Percentiles rank a stretch among this genome's conserved stretches.
phyloP scores from a whole-genome alignment of 495 filamentous ascomycete genomes.

The Rhizodiscina lignyota region DNA sequence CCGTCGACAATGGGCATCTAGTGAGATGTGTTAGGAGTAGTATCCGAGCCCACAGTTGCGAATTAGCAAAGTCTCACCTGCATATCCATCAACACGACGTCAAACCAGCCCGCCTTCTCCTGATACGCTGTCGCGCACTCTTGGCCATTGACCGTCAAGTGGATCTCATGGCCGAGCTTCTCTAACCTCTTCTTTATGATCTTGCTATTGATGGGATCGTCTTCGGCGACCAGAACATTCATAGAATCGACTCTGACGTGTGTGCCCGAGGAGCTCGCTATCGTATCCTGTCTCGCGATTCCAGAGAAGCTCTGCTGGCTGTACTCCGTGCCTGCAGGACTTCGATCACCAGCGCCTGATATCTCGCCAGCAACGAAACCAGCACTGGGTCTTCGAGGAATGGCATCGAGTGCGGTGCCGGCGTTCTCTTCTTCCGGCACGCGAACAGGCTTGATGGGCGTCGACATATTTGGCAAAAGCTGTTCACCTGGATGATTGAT shows the following conservation, averaged over 20 bases:
- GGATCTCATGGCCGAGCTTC: conserved; percentile 59
- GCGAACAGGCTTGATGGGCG: conserved; percentile 26
- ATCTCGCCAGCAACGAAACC: no score
- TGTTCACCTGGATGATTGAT: no score
- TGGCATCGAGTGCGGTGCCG: no score
- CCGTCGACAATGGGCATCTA: conserved; percentile 94
- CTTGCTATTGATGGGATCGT: conserved; percentile 83
- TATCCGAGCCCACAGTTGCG: no score
- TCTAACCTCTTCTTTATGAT: conserved; percentile 73
- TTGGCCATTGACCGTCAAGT: conserved; percentile 67
- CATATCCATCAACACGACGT: conserved; percentile 94
- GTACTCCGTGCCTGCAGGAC: background rate
- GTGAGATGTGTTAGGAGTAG: background rate
- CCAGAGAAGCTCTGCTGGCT: conserved; percentile 4
- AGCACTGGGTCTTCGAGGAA: no score
- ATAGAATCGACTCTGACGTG: conserved; percentile 26
- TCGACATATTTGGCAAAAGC: conserved; percentile 23
- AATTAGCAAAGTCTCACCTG: conserved; percentile 38
- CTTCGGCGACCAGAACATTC: conserved; percentile 69
- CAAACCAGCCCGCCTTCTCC: conserved; percentile 41
- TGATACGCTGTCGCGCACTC: conserved; percentile 60
- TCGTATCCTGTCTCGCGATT: conserved; percentile 4
- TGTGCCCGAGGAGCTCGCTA: background rate
- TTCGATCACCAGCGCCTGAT: background rate
- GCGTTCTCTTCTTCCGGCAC: conserved; percentile 24